Evolutionary conservation across 257 asterid genomes (phyloP), one percentile per base, ranked within the genome.

Genomic region (Cordia subcordata): DNA sequence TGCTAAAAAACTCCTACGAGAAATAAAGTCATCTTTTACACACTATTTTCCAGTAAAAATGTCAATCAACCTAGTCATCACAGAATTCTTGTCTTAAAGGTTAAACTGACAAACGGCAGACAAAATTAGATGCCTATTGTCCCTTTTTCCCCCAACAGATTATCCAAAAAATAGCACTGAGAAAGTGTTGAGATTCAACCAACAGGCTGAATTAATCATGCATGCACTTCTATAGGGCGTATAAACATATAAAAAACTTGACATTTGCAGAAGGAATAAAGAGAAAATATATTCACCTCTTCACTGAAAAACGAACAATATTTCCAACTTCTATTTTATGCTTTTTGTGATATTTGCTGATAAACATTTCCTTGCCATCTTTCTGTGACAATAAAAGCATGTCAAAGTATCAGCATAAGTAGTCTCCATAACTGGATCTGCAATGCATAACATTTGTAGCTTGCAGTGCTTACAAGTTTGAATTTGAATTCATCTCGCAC

Each of bases 241-340:
- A 49, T 42, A 8, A 16, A 21, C 17, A 37, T 35, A 44, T 22
- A 23, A 55, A 60, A 15, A 51, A 35, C 12, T 10, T 37, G 9
- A 40, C 33, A 1, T 9, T 16, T 14, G 19, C 8, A 58, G 56
- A 19, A 72, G 49, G 23, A 23, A 15, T 0, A 45, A 56, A 17
- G n/a, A 19, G 0, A 0, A 42, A 0, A 13, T 44, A 3, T 44
- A 11, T 50, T 57, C 60, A 87, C 94, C 88, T 81, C 80, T 84
- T 92, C 65, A 88, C 87, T 27, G 45, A 17, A 68, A 86, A 88
- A 5, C 97, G 93, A 11, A 92, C 45, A 63, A 76, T 32, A 8
- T 82, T 82, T 67, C 97, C 96, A 53, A 79, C 86, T 69, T 73
- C 66, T 45, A 88, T 76, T 77, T 49, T 84, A 64, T 88, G 97